phyloP scores from a whole-genome alignment of 768 basidiomycete species.

The Boletus rubropictus region DNA sequence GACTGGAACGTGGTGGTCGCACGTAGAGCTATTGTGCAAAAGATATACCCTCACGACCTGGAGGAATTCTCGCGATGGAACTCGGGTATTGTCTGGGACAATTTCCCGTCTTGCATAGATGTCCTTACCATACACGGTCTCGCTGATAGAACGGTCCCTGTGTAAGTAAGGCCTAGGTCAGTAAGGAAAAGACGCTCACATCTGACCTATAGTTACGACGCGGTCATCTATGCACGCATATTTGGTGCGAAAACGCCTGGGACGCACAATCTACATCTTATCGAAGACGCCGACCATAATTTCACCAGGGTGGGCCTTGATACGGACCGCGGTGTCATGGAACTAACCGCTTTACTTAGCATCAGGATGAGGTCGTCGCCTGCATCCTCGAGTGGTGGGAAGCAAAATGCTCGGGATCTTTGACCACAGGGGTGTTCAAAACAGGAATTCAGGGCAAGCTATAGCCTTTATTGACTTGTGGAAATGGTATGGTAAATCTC shows the following conservation, averaged over 20 bases:
- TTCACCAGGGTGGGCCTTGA: conserved; percentile 47
- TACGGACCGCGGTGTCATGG: neutral
- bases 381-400: conserved; percentile 67
- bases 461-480: conserved; percentile 19
- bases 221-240: conserved; percentile 59
- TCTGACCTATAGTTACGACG: conserved; percentile 53
- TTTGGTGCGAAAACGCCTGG: conserved; percentile 54
- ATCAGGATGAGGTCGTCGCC: conserved; percentile 62
- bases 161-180: conserved; percentile 40
- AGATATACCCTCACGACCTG: conserved; percentile 54
- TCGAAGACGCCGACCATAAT: conserved; percentile 79
- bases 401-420: conserved; percentile 37
- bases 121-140: conserved; percentile 80
- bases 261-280: conserved; percentile 61
- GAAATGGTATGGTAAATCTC: neutral
- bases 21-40: conserved; percentile 47
- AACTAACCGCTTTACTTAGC: conserved; percentile 28
- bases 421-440: conserved; percentile 61
- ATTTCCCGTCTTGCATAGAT: conserved; percentile 56
- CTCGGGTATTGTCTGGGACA: conserved; percentile 59
- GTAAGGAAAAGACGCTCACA: neutral
- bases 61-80: conserved; percentile 61
- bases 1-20: conserved; percentile 64
- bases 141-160: conserved; percentile 58
- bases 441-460: conserved; percentile 49